Evolutionary conservation across 108 stramenopile species (phyloP).

Genomic region (Cyclotella distinguenda): DNA sequence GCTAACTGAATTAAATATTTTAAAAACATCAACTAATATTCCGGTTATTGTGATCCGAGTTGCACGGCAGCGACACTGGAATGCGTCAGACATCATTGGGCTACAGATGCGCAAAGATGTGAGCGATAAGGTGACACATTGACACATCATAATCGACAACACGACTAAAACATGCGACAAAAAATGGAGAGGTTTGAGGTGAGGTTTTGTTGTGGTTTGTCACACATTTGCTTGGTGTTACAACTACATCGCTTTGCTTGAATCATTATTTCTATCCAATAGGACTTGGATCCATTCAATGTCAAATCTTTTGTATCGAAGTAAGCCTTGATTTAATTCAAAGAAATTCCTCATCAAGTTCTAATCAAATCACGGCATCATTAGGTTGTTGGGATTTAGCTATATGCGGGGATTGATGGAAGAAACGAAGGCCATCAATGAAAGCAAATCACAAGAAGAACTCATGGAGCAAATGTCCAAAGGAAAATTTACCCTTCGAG

Average conservation of each 20-base stretch:
- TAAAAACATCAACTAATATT: no score
- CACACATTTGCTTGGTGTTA: no score
- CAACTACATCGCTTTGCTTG: not conserved
- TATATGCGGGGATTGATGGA: constrained; percentile 85
- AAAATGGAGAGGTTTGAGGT: no score
- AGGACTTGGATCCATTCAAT: constrained; percentile 94
- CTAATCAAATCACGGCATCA: constrained; percentile 26
- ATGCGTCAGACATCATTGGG: no score
- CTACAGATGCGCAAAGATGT: no score
- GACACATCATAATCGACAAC: no score
- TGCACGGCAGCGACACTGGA: no score
- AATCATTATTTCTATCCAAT: not conserved
- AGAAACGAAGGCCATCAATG: constrained; percentile 70
- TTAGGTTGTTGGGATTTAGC: constrained; percentile 89
- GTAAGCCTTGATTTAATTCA: constrained; percentile 71
- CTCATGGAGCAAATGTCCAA: constrained; percentile 85
- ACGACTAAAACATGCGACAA: no score
- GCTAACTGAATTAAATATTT: no score
- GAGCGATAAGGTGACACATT: no score
- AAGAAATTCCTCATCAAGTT: not conserved
- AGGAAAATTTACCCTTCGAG: constrained; percentile 94
- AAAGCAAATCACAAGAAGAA: constrained; percentile 72
- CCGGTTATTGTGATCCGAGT: no score
- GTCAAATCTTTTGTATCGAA: constrained; percentile 92
- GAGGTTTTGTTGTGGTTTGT: no score